A percentile compares a stretch with the other conserved stretches of the same genome.
Evolutionary conservation across 2,329 filamentous ascomycete species (phyloP).

Genomic region (Sporothrix luriei): DNA sequence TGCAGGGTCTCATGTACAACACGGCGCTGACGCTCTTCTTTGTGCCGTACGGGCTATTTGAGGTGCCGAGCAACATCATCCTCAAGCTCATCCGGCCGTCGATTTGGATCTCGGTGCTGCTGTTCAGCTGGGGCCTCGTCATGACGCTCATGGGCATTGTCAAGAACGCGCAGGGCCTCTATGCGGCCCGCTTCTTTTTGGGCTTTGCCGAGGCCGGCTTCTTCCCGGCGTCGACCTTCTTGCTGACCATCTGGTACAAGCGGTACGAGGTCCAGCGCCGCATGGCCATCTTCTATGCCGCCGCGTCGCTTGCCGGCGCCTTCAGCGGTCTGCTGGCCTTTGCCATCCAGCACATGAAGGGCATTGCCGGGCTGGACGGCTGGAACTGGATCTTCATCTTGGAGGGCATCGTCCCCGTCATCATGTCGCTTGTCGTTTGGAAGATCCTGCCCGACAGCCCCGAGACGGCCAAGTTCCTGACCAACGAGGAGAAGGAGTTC

Average conservation of each 20-base stretch:
- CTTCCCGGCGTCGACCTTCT: conserved; percentile 43
- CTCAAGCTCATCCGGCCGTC: conserved; percentile 47
- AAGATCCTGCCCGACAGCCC: conserved; percentile 42
- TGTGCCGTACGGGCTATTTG: conserved; percentile 37
- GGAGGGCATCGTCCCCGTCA: conserved; percentile 37
- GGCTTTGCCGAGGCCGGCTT: conserved; percentile 53
- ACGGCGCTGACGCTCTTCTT: conserved; percentile 36
- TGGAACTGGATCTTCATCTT: conserved; percentile 68
- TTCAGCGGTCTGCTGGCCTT: conserved; percentile 32
- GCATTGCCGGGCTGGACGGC: conserved; percentile 46
- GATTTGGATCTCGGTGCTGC: conserved; percentile 45
- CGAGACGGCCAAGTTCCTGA: conserved; percentile 41
- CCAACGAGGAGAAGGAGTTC: conserved; percentile 43
- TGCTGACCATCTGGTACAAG: conserved; percentile 32
- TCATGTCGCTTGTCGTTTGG: conserved; percentile 37
- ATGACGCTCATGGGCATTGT: conserved; percentile 53
- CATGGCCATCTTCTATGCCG: conserved; percentile 32
- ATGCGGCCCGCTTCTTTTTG: conserved; percentile 50
- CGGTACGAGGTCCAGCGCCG: conserved; percentile 32
- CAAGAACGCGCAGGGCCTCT: conserved; percentile 45
- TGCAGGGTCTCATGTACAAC: conserved; percentile 34
- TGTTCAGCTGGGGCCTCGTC: conserved; percentile 51
- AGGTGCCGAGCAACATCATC: conserved; percentile 50
- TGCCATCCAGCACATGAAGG: conserved; percentile 31
- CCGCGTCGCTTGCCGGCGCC: conserved; percentile 29